Base-by-base conservation (phyloP, 1,284 basidiomycete species). In the Malassezia vespertilionis region DNA sequence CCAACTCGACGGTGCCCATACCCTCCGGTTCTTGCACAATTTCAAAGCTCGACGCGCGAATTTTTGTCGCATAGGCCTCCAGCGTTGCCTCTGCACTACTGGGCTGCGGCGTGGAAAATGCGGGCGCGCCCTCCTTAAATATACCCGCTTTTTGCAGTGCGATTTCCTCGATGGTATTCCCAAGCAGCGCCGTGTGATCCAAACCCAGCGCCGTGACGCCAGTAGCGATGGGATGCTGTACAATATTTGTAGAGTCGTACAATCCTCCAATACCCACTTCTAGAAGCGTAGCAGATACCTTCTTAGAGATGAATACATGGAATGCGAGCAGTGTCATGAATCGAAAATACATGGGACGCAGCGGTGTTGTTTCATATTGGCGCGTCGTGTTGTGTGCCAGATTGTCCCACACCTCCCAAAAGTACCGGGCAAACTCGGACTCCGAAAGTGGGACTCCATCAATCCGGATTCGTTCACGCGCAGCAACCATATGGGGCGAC, bases 71-170 rank as follows among this genome's bases (percentile, higher is more conserved):
- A 30, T 48, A 46, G 15, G 22, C 33, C 22, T 22, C 30, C 24
- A 97, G 75, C 12, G 86, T 80, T 23, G 76, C 74, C 61, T 84
- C 73, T 0, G 80, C 84, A 50, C 82, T 80, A 14, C 73, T 69
- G 3, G 82, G 81, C 68, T 96, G 91, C 38, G 95, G 88, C 34
- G 77, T 71, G 2, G 83, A 82, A 39, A 91, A 75, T 2, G 93
- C 93, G 1, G 86, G 85, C 0, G 85, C 85, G 20, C 79, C 83
- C 68, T 80, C 73, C 77, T 99, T 99, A 74, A 84, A 97, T 45
- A 99, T 97, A 1, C 93, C 93, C 21, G 83, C 87, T 71, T 99
- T 99, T 68, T 97, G 93, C 76, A 79, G 80, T 1, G 90, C 88
- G 57, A 99, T 97, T 63, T 91, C 84, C 46, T 77, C 74, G 9